Percentiles rank a stretch among this genome's conserved stretches.
These are phyloP conservation scores for Dissoconium aciculare DNA, from an alignment of 2,329 filamentous ascomycete species.

Conservation along the genomic window DNA sequence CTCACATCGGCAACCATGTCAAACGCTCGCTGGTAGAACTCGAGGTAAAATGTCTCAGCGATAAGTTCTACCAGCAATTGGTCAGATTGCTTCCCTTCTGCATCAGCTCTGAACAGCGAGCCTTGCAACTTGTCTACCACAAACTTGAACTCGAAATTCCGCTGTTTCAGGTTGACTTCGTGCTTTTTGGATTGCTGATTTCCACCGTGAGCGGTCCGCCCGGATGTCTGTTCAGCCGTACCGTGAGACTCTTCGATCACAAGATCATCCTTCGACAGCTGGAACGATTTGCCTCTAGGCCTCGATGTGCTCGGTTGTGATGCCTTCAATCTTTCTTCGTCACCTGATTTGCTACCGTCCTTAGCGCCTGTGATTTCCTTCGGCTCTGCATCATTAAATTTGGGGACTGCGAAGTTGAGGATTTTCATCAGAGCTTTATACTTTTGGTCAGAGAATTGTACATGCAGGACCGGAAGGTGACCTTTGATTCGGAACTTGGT, in stretches of 20 bases:
- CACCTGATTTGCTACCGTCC: constrained; percentile 8
- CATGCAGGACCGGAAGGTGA: constrained; percentile 81
- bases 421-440: constrained; percentile 96
- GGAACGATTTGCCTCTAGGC: constrained; percentile 55
- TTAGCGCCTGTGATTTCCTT: constrained; percentile 1
- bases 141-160: constrained; percentile 92
- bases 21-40: constrained; percentile 75
- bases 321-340: constrained; percentile 24
- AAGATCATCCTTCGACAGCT: constrained; percentile 56
- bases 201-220: no score
- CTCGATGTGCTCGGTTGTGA: constrained; percentile 30
- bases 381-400: constrained; percentile 39
- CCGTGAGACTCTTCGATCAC: constrained; percentile 50
- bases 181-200: constrained; percentile 33
- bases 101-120: constrained; percentile 76
- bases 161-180: constrained; percentile 56
- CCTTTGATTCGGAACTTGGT: constrained; percentile 86
- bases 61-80: constrained; percentile 78
- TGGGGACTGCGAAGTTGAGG: constrained; percentile 88
- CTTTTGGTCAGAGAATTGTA: constrained; percentile 81
- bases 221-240: constrained; percentile 45
- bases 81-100: constrained; percentile 60
- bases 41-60: constrained; percentile 73
- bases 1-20: constrained; percentile 90
- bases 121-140: constrained; percentile 88